phyloP scores from a whole-genome alignment of 139 green algal species.

The Dunaliella primolecta region DNA sequence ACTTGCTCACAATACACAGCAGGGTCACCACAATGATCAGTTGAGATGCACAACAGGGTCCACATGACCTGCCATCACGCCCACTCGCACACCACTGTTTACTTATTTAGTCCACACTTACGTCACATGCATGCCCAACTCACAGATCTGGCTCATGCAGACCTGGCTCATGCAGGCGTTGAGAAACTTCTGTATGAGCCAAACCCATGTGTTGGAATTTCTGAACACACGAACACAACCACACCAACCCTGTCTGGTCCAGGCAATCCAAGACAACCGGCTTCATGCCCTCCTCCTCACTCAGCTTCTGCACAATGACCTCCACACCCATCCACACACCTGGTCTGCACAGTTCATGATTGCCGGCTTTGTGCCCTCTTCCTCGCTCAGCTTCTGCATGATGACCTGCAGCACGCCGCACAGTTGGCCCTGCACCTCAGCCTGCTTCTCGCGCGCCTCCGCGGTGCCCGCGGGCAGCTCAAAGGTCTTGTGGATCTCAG shows the following conservation, averaged over 20 bases:
- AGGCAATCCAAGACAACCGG: constrained; percentile 63
- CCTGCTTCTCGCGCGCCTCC: constrained; percentile 56
- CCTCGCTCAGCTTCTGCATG: constrained; percentile 79
- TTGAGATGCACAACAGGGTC: too few relatives aligned
- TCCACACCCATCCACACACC: too few relatives aligned
- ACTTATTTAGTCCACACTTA: too few relatives aligned
- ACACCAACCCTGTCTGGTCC: constrained; percentile 69
- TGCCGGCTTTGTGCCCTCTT: constrained; percentile 61
- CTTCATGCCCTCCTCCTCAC: constrained; percentile 61
- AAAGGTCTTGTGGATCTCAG: constrained; percentile 54
- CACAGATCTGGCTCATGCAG: too few relatives aligned
- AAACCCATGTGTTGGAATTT: too few relatives aligned
- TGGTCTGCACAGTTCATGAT: constrained; percentile 75
- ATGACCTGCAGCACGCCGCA: constrained; percentile 90
- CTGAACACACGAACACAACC: too few relatives aligned
- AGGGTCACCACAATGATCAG: constrained; percentile 81
- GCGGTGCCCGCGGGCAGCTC: constrained; percentile 37
- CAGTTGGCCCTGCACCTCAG: constrained; percentile 79
- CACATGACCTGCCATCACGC: too few relatives aligned
- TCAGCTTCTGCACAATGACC: constrained; percentile 89
- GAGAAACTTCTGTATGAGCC: too few relatives aligned
- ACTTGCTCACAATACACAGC: constrained; percentile 47
- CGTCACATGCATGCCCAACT: too few relatives aligned
- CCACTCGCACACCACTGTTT: too few relatives aligned
- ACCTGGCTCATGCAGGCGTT: too few relatives aligned